These are phyloP conservation scores for Dactylis glomerata DNA, from an alignment of 176 grass and related monocot genomes.

Conservation along the genomic window DNA sequence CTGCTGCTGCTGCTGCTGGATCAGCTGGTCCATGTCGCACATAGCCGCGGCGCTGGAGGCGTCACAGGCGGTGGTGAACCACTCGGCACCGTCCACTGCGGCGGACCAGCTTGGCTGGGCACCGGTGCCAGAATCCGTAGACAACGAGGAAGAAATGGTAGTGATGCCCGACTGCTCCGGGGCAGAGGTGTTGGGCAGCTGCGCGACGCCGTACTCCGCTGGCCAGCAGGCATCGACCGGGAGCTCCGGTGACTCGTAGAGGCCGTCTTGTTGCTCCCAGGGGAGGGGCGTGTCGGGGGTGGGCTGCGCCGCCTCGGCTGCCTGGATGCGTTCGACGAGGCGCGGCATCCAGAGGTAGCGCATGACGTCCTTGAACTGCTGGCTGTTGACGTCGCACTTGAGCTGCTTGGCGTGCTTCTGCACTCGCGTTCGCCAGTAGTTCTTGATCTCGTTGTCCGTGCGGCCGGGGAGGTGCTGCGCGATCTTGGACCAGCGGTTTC, in stretches of 20 bases:
- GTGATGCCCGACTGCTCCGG: conserved; percentile 56
- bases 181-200: conserved; percentile 9
- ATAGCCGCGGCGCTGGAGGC: conserved; percentile 31
- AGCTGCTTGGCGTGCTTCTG: conserved; percentile 99
- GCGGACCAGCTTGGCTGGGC: conserved; percentile 39
- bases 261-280: conserved; percentile 10
- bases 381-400: conserved; percentile 97
- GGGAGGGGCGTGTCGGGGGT: conserved; percentile 7
- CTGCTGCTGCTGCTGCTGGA: conserved; percentile 21
- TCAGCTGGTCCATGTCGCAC: background rate
- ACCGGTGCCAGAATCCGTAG: conserved; percentile 42
- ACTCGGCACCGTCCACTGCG: conserved; percentile 24
- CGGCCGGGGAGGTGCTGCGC: conserved; percentile 89
- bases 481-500: conserved; percentile 99
- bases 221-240: conserved; percentile 26
- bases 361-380: conserved; percentile 96
- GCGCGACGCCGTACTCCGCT: background rate
- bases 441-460: conserved; percentile 99
- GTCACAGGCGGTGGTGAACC: conserved; percentile 52
- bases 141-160: conserved; percentile 54
- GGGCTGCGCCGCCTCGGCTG: conserved; percentile 14
- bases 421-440: conserved; percentile 98
- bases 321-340: conserved; percentile 83
- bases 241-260: conserved; percentile 37
- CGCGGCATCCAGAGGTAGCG: conserved; percentile 95